Evolutionary conservation across 1,139 yeast genomes (phyloP), one percentile per base, ranked within the genome.

Genomic region (Spencermartinsiella ligniputridi): DNA sequence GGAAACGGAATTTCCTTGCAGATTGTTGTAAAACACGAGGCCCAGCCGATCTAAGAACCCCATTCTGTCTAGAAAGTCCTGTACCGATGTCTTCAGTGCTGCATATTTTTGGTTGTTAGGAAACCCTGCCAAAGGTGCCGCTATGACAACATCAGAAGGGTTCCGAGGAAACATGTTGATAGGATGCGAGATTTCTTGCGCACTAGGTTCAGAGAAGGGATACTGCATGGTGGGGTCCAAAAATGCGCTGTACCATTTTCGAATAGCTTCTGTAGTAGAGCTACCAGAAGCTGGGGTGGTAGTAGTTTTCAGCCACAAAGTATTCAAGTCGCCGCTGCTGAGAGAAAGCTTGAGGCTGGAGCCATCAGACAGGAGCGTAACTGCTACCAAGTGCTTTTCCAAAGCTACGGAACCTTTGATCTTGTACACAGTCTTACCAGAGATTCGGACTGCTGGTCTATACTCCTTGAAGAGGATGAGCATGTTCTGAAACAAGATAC

Each of bases 401-500:
- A 54, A 25, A 19, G 50, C 53, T 6, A 55, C 49, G 2, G 52
- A 42, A 3, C 53, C 56, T 41, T 51, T 54, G 35, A 50, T 35
- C 27, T 44, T 49, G 32, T 27, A 27, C 5, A 27, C 12, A 9
- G 15, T 5, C 15, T 27, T 27, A 5, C 32, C 32, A 8, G 32
- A 27, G n/a, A 27, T n/a, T n/a, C 32, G 12, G 8, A 27, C 32
- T 5, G 49, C 43, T 2, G 38, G 47, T 29, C 18, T 45, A 18
- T 37, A 45, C 8, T 43, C 46, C 13, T 49, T 46, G n/a, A 53
- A 41, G n/a, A 54, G 45, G 17, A 55, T 39, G 15, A 55, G 45
- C 35, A 52, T 51, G n/a, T 41, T 40, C 15, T 55, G 55, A 46
- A 55, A 55, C 36, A 55, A 34, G 34, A 49, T 52, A 37, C 58